phyloP scores from a whole-genome alignment of 208 protist species.

The Spongospora subterranea region DNA sequence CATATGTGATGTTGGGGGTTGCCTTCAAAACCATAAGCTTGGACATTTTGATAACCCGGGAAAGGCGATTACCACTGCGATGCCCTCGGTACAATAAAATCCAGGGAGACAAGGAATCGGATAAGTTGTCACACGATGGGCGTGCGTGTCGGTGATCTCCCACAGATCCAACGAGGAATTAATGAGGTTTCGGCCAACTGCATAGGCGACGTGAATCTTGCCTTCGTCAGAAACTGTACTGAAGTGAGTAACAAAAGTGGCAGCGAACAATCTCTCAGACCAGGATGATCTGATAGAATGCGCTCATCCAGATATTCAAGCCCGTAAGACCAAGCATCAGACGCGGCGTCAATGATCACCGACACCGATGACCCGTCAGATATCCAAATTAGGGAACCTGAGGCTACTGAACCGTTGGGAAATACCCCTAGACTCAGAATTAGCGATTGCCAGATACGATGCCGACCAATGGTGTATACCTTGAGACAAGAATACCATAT shows the following conservation, averaged over 20 bases:
- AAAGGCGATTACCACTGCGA: neutral
- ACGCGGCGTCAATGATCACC: neutral
- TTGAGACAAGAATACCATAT: neutral
- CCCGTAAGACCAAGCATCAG: neutral
- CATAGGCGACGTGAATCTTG: neutral
- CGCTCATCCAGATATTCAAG: neutral
- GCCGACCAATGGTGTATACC: neutral
- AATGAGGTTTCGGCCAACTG: neutral
- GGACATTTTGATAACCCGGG: too few relatives aligned
- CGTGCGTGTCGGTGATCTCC: neutral
- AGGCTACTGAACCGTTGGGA: neutral
- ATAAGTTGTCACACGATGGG: neutral
- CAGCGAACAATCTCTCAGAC: neutral
- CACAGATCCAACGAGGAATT: neutral
- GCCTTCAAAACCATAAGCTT: neutral
- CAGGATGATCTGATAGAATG: neutral
- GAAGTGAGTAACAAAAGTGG: neutral
- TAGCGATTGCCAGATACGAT: neutral
- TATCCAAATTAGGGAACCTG: neutral
- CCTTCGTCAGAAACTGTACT: neutral
- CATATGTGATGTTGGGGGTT: slow-evolving; percentile 12
- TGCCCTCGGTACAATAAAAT: neutral
- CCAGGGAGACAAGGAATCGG: neutral
- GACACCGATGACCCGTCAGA: neutral
- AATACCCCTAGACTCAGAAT: neutral